Conservation (phyloP, 495 filamentous ascomycete species). For the Daldinia decipiens region DNA sequence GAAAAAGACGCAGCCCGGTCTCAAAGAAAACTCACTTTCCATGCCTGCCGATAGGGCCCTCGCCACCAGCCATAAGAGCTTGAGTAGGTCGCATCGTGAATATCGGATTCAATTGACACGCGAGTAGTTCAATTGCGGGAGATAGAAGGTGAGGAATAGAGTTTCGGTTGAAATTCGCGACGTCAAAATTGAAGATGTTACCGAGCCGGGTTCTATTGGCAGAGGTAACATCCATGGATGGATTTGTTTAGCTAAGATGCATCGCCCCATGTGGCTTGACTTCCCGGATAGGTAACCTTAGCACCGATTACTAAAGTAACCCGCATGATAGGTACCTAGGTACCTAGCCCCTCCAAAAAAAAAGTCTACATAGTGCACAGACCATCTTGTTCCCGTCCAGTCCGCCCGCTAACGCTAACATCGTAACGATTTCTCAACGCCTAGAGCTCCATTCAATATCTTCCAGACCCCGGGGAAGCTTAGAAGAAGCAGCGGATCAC, state of each 20-base stretch:
- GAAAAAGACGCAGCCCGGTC: slow-evolving; percentile 40
- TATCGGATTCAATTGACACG: slow-evolving; percentile 43
- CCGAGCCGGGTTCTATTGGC: neutral
- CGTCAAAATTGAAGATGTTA: slow-evolving; percentile 46
- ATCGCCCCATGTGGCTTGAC: slow-evolving; percentile 35
- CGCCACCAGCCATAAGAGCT: slow-evolving; percentile 61
- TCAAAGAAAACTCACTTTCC: slow-evolving; percentile 70
- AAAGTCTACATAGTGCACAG: neutral
- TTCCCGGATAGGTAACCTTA: too few species aligned
- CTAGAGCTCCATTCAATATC: slow-evolving; percentile 26
- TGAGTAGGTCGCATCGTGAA: slow-evolving; percentile 72
- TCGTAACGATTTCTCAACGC: slow-evolving; percentile 26
- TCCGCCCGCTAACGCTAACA: neutral
- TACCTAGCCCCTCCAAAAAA: slow-evolving; percentile 1
- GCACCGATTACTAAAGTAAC: too few species aligned
- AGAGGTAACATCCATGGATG: neutral
- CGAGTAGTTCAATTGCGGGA: slow-evolving; percentile 46
- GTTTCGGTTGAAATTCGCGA: slow-evolving; percentile 41
- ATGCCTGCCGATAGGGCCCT: slow-evolving; percentile 68
- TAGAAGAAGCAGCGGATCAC: neutral
- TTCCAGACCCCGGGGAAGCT: slow-evolving; percentile 7
- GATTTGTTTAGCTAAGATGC: slow-evolving; percentile 17
- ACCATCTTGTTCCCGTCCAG: neutral
- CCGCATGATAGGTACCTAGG: too few species aligned
- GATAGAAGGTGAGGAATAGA: slow-evolving; percentile 44